These are phyloP conservation scores for Quercus ilex DNA, from an alignment of 306 rosid genomes.

Conservation along the genomic window DNA sequence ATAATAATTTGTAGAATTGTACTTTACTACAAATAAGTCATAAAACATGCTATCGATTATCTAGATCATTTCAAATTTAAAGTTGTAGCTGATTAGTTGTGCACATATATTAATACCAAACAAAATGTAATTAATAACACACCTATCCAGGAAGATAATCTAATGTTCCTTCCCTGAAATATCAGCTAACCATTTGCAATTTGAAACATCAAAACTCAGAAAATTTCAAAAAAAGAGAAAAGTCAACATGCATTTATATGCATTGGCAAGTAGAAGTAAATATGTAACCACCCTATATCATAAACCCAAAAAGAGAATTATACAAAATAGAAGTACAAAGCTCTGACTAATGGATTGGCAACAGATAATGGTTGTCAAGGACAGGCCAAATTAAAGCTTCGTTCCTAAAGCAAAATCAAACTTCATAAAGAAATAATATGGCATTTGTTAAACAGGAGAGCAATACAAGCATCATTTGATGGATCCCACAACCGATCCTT, in stretches of 20 bases:
- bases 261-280: not conserved
- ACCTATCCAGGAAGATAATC: no score
- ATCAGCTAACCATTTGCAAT: conserved; percentile 13
- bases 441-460: no score
- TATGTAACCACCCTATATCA: not conserved
- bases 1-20: no score
- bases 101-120: no score
- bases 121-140: no score
- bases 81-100: no score
- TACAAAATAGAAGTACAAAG: not conserved
- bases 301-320: not conserved
- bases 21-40: no score
- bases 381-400: not conserved
- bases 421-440: no score
- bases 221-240: not conserved
- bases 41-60: no score
- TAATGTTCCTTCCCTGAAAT: conserved; percentile 65
- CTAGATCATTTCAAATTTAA: no score
- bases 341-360: not conserved
- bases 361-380: not conserved
- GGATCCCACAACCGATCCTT: no score
- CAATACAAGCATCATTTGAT: no score
- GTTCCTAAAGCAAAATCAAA: not conserved
- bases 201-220: conserved; percentile 4
- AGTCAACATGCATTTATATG: not conserved